A percentile compares a stretch with the other conserved stretches of the same genome.
These are phyloP conservation scores for Raphanus sativus DNA, from an alignment of 345 rosid species.

Conservation along the genomic window DNA sequence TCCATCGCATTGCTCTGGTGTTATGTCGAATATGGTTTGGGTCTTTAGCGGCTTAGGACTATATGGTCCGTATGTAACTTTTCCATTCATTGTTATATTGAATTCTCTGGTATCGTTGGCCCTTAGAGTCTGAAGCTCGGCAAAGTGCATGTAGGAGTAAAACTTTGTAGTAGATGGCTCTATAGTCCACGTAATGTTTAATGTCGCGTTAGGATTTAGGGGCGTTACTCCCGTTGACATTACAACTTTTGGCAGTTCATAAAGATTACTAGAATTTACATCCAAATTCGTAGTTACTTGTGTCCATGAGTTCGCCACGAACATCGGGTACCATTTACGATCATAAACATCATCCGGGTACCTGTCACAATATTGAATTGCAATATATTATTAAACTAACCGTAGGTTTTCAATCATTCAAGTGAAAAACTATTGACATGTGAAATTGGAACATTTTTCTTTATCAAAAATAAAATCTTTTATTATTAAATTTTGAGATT, in stretches of 20 bases:
- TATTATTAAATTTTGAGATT: not conserved
- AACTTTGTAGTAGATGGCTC: not conserved
- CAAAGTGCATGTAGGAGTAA: conserved; percentile 43
- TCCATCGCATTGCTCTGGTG: not conserved
- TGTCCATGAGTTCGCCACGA: conserved; percentile 13
- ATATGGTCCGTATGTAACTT: conserved; percentile 35
- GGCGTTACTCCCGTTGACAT: conserved; percentile 12
- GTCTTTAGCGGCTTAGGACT: conserved; percentile 32
- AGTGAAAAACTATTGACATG: not conserved
- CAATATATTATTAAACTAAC: not conserved
- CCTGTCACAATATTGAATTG: conserved; percentile 21
- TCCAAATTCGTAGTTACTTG: conserved; percentile 8
- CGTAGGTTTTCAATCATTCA: not conserved
- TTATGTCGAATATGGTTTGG: not conserved
- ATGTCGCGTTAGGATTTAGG: not conserved
- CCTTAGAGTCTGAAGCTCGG: conserved; percentile 45
- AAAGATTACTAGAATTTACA: not conserved
- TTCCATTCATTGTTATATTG: conserved; percentile 43
- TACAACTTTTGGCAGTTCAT: conserved; percentile 17
- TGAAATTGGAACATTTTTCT: not conserved
- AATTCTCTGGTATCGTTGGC: conserved; percentile 48
- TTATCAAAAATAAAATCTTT: not conserved
- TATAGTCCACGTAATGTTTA: conserved; percentile 14
- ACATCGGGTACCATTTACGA: conserved; percentile 25
- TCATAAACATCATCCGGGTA: conserved; percentile 30